Base-by-base conservation (phyloP, 106 monocot species). In the Apostasia ramifera region DNA sequence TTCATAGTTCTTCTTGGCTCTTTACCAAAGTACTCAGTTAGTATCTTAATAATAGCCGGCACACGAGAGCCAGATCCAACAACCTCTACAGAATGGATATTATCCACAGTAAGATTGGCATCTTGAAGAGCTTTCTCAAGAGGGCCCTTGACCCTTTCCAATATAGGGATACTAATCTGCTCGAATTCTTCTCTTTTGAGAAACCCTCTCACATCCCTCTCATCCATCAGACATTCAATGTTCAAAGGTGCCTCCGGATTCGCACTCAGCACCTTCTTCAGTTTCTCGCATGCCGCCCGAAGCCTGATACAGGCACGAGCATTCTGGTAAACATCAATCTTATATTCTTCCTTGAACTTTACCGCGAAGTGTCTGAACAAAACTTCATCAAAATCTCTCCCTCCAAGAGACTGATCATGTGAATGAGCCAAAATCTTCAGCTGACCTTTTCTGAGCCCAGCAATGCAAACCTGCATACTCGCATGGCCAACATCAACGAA, bases 1-100 rank as follows among this genome's bases (percentile, higher is more conserved):
- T 94, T 94, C 83, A 91, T 81, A 3, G 91, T 94, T 1, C 87
- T 73, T 47, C 83, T 87, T 2, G 91, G 88, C 56, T 91, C 88
- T 66, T 81, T 90, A 40, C 77, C 81, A 60, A 91, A 91, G 56
- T 83, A 80, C 8, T 82, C 81, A 0, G 82, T 81, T 67, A 91
- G 45, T 54, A 83, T 80, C 71, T 66, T 81, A 14, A 84, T 77
- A 41, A 91, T 84, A 40, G 88, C 94, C 11, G 90, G 94, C 6
- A 94, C 84, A 48, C 94, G 84, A 42, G 94, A 94, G 0, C 94
- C 94, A 1, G 94, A 94, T n/a, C 90, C 94, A 63, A 90, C 83
- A 70, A 94, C 85, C 80, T 94, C 94, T 44, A 94, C 87, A 0
- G 67, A 75, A 40, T 94, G 76, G 37, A 94, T 82, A 42, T 74